Conservation (phyloP, 352 stramenopile genomes). For the Pythium graminicola region DNA sequence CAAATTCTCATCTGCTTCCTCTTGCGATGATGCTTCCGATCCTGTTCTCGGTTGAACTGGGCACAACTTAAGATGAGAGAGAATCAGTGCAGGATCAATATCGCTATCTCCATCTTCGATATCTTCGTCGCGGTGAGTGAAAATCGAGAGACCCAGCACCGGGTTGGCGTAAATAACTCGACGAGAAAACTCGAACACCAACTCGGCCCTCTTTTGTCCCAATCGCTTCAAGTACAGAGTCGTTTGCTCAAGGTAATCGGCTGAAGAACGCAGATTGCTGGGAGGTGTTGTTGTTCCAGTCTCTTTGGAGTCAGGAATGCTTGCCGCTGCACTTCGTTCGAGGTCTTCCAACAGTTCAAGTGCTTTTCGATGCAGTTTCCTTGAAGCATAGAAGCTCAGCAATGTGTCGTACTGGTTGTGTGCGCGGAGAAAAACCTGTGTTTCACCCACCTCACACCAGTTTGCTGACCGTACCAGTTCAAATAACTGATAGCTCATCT, state of each 20-base stretch:
- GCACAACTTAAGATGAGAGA: constrained; percentile 69
- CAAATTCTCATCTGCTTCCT: constrained; percentile 3
- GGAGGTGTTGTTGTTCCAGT: too few species aligned
- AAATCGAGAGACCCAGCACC: constrained; percentile 60
- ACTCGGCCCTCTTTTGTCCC: constrained; percentile 49
- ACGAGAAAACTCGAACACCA: constrained; percentile 80
- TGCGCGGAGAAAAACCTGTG: constrained; percentile 69
- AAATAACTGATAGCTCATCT: constrained; percentile 40
- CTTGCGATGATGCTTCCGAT: not conserved
- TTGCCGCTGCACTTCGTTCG: constrained; percentile 40
- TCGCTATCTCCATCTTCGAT: constrained; percentile 42
- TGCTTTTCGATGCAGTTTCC: constrained; percentile 69
- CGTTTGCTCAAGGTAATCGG: constrained; percentile 56
- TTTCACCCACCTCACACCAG: constrained; percentile 64
- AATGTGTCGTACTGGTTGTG: constrained; percentile 55
- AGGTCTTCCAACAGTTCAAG: constrained; percentile 78
- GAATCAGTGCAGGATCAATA: constrained; percentile 51
- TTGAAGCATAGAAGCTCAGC: constrained; percentile 60
- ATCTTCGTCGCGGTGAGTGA: constrained; percentile 51
- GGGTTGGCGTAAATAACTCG: constrained; percentile 55
- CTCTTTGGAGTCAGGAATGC: not conserved
- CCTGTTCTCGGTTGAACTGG: constrained; percentile 5
- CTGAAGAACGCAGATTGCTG: constrained; percentile 26
- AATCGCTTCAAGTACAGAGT: constrained; percentile 60
- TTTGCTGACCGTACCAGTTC: constrained; percentile 48